Evolutionary conservation across 805 yeast species (phyloP).

Genomic region (Candida ponderosae): DNA sequence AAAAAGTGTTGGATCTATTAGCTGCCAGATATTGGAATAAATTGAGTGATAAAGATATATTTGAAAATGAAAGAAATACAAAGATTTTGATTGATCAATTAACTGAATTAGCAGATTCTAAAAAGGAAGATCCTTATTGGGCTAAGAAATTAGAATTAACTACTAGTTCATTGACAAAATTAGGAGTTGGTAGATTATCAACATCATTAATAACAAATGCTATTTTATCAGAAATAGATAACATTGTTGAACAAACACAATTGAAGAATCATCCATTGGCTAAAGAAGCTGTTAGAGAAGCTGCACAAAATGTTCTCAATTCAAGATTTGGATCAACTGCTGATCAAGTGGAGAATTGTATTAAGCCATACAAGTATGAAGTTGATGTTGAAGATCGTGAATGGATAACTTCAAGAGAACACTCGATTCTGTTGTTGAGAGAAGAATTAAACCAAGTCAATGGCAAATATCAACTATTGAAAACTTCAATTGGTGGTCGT

Average conservation of each 20-base stretch:
- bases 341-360: conserved; percentile 97
- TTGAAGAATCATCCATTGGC: conserved; percentile 84
- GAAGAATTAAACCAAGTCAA: conserved; percentile 86
- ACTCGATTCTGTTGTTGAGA: conserved; percentile 60
- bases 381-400: conserved; percentile 94
- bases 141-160: conserved; percentile 78
- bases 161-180: conserved; percentile 76
- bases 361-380: conserved; percentile 95
- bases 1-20: conserved; percentile 73
- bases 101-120: conserved; percentile 46
- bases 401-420: conserved; percentile 79
- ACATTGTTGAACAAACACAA: conserved; percentile 65
- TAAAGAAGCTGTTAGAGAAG: conserved; percentile 70
- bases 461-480: conserved; percentile 48
- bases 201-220: conserved; percentile 79
- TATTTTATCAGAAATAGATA: conserved; percentile 66
- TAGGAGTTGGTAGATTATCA: conserved; percentile 89
- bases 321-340: conserved; percentile 84
- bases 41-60: conserved; percentile 18
- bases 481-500: conserved; percentile 71
- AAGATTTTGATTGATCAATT: conserved; percentile 32
- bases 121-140: conserved; percentile 77
- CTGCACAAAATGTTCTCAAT: conserved; percentile 73
- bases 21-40: conserved; percentile 93
- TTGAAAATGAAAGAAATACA: conserved; percentile 9